phyloP scores from a whole-genome alignment of 768 basidiomycete species.

The Leccinum obscurum region DNA sequence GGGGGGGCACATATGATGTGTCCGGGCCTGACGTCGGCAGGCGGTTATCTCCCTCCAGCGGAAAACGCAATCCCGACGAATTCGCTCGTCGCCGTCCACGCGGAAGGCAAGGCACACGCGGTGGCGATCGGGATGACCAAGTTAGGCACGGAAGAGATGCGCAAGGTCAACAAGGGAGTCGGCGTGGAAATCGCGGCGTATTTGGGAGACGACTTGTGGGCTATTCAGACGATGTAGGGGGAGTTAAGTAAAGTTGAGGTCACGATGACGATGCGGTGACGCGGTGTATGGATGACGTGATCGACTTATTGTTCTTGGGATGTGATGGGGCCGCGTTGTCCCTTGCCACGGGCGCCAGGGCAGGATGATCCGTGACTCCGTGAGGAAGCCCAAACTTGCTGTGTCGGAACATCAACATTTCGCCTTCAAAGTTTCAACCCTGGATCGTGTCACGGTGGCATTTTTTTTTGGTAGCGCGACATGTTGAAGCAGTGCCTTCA shows the following conservation, averaged over 20 bases:
- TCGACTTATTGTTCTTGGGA: neutral
- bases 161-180: slow-evolving; percentile 83
- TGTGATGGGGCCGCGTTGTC: neutral
- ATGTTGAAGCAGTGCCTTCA: neutral
- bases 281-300: neutral
- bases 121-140: slow-evolving; percentile 85
- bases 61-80: slow-evolving; percentile 66
- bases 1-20: slow-evolving; percentile 97
- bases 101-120: slow-evolving; percentile 95
- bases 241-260: neutral
- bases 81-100: slow-evolving; percentile 84
- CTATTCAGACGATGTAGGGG: slow-evolving; percentile 53
- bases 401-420: slow-evolving; percentile 16
- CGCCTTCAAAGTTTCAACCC: slow-evolving; percentile 1
- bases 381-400: neutral
- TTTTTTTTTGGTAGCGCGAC: neutral
- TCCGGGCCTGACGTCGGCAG: slow-evolving; percentile 91
- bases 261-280: neutral
- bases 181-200: slow-evolving; percentile 87
- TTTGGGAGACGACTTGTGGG: slow-evolving; percentile 90
- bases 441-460: neutral
- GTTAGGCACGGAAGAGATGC: slow-evolving; percentile 86
- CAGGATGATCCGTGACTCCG: neutral
- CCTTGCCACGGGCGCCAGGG: neutral
- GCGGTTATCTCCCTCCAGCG: slow-evolving; percentile 81